Conservation (phyloP, 257 asterid genomes). For the Fraxinus pennsylvanica region DNA sequence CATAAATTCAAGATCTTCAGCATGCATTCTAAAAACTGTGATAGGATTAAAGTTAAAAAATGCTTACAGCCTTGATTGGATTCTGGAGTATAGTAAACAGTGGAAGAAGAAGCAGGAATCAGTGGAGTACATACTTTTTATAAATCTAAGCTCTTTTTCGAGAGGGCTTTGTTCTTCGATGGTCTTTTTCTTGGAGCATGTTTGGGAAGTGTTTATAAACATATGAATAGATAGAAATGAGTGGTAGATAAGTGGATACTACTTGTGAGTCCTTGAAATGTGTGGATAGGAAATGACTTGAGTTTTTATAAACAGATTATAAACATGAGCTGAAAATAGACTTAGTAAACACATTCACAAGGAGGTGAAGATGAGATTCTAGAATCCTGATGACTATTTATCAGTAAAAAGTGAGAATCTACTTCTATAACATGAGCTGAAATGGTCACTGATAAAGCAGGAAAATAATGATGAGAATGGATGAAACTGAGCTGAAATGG, state of each 20-base stretch:
- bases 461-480: background rate
- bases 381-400: background rate
- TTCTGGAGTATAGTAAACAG: background rate
- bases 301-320: no score
- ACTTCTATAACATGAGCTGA: background rate
- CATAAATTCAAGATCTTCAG: background rate
- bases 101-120: background rate
- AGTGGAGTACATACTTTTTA: background rate
- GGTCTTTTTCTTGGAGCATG: background rate
- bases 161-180: background rate
- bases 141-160: background rate
- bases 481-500: background rate
- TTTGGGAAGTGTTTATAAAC: no score
- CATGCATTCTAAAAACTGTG: background rate
- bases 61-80: background rate
- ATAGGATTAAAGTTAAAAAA: background rate
- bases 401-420: background rate
- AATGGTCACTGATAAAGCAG: background rate
- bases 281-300: no score
- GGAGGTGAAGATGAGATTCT: background rate
- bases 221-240: no score
- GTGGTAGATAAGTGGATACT: no score
- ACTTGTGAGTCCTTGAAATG: no score
- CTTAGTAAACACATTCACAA: background rate
- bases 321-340: no score